phyloP scores from a whole-genome alignment of 768 basidiomycete species.

The Phaeotremella skinneri region DNA sequence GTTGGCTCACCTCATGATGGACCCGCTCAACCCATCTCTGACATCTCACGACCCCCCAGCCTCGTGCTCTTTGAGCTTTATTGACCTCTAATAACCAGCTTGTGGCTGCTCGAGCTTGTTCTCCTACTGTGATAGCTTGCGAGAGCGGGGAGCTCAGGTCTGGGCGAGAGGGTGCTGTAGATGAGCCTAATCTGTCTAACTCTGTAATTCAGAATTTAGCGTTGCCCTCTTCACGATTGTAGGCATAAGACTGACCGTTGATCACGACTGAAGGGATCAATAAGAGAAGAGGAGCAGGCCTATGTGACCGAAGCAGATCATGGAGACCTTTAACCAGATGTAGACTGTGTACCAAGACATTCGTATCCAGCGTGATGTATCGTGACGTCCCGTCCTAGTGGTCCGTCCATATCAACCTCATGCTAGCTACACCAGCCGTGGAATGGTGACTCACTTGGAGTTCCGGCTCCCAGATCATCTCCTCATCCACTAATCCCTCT shows the following conservation, averaged over 20 bases:
- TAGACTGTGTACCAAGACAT: constrained; percentile 34
- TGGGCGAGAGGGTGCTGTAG: constrained; percentile 4
- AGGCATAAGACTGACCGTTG: constrained; percentile 27
- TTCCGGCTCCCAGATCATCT: constrained; percentile 25
- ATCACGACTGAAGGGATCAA: constrained; percentile 35
- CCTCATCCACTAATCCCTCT: constrained; percentile 6
- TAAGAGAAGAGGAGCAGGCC: constrained; percentile 11
- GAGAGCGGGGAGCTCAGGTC: background rate
- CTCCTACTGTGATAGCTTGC: constrained; percentile 12
- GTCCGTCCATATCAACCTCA: background rate
- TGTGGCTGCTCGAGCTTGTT: constrained; percentile 18
- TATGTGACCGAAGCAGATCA: constrained; percentile 5
- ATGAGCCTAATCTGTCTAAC: constrained; percentile 10
- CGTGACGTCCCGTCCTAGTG: constrained; percentile 9
- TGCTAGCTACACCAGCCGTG: background rate
- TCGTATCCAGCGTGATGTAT: constrained; percentile 40
- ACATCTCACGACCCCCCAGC: constrained; percentile 23
- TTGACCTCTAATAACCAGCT: constrained; percentile 23
- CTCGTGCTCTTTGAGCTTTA: constrained; percentile 11
- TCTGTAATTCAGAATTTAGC: constrained; percentile 4
- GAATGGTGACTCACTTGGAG: constrained; percentile 2
- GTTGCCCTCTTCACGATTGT: background rate
- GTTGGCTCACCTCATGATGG: constrained; percentile 12
- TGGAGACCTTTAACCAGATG: constrained; percentile 16
- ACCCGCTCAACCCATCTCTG: constrained; percentile 28